Percentiles rank a stretch among this genome's conserved stretches.
These are phyloP conservation scores for Hypoxylon rubiginosum DNA, from an alignment of 2,329 filamentous ascomycete species.

Conservation along the genomic window DNA sequence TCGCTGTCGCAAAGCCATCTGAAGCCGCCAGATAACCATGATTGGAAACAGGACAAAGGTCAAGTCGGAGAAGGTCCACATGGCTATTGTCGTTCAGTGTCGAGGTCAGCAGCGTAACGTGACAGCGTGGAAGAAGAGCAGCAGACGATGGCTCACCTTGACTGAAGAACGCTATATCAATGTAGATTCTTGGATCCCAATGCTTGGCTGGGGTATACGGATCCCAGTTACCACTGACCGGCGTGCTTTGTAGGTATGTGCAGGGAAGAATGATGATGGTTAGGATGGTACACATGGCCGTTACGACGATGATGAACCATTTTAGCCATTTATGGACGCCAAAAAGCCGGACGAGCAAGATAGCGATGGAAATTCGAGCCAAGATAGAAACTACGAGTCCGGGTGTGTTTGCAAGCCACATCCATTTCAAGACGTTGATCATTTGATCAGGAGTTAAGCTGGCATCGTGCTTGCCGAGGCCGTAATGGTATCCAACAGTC, in stretches of 20 bases:
- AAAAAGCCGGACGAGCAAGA: slow-evolving; percentile 15
- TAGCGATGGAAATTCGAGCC: neutral
- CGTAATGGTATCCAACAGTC: slow-evolving; percentile 8
- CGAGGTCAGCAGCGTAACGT: too few species aligned
- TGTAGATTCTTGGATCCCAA: neutral
- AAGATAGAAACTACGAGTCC: neutral
- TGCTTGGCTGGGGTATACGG: neutral
- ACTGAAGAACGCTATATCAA: neutral
- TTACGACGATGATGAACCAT: slow-evolving; percentile 2
- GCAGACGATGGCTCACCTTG: too few species aligned
- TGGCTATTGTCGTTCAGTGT: too few species aligned
- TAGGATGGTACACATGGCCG: neutral
- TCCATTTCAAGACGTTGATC: slow-evolving; percentile 9
- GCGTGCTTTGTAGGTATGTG: neutral
- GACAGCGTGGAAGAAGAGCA: too few species aligned
- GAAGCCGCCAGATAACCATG: slow-evolving; percentile 37
- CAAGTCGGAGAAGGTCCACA: slow-evolving; percentile 23
- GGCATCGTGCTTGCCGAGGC: slow-evolving; percentile 34
- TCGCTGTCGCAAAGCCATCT: slow-evolving; percentile 29
- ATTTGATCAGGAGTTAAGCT: slow-evolving; percentile 15
- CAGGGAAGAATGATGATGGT: neutral
- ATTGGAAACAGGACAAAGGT: slow-evolving; percentile 36
- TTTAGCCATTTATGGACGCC: slow-evolving; percentile 1
- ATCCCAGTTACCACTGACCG: slow-evolving; percentile 9
- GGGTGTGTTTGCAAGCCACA: slow-evolving; percentile 7